Evolutionary conservation across 2,329 filamentous ascomycete genomes (phyloP).

Genomic region (Rugonectria rugulosa): DNA sequence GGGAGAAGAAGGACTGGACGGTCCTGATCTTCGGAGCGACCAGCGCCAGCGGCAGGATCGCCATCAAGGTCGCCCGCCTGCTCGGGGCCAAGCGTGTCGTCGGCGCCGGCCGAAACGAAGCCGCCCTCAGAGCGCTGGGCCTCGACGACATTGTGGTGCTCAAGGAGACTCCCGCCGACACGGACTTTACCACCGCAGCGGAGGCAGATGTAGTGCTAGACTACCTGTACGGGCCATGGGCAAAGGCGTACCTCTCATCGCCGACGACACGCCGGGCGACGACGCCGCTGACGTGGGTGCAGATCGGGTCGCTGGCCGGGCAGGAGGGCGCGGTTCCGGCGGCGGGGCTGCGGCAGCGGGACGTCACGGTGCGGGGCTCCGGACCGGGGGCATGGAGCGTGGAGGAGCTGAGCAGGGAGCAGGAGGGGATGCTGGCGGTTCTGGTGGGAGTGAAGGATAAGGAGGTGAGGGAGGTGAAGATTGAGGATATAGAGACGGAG

Average conservation of each 20-base stretch:
- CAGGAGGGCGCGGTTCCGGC: slow-evolving; percentile 50
- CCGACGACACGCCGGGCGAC: slow-evolving; percentile 44
- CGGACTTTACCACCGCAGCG: slow-evolving; percentile 55
- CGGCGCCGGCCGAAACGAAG: slow-evolving; percentile 58
- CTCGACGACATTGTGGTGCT: slow-evolving; percentile 57
- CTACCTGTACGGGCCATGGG: slow-evolving; percentile 61
- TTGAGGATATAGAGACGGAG: slow-evolving; percentile 38
- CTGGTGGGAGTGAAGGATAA: slow-evolving; percentile 32
- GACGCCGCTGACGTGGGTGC: slow-evolving; percentile 60
- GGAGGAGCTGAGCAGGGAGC: slow-evolving; percentile 34
- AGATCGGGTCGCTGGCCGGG: slow-evolving; percentile 56
- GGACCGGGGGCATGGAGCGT: slow-evolving; percentile 54
- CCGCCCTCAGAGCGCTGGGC: slow-evolving; percentile 49
- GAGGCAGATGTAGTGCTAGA: slow-evolving; percentile 64
- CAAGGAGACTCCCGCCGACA: slow-evolving; percentile 46
- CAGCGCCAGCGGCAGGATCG: slow-evolving; percentile 59
- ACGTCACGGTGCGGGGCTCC: slow-evolving; percentile 56
- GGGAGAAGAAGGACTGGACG: slow-evolving; percentile 49
- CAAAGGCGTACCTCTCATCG: slow-evolving; percentile 50
- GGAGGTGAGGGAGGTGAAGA: slow-evolving; percentile 28
- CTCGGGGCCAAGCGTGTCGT: slow-evolving; percentile 59
- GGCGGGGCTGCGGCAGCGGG: slow-evolving; percentile 54
- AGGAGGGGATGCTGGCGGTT: slow-evolving; percentile 36
- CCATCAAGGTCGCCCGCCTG: slow-evolving; percentile 54
- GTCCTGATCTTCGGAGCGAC: slow-evolving; percentile 62